Base-by-base conservation (phyloP, 2,329 filamentous ascomycete genomes). In the Aspergillus niger region DNA sequence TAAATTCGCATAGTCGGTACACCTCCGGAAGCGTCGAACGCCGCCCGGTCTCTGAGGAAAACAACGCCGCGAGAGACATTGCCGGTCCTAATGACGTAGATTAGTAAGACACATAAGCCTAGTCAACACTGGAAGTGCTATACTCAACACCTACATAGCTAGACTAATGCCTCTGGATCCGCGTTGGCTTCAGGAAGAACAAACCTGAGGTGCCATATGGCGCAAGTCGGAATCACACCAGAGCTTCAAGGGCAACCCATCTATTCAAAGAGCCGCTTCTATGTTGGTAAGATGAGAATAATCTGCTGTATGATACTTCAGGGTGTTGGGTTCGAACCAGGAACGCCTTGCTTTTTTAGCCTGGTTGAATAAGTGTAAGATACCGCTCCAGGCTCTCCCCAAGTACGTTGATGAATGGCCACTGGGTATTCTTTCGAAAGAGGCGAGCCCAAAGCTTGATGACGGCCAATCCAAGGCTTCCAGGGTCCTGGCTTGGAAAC, bases 341-440 rank as follows among this genome's bases (percentile, higher is more conserved):
- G 10, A 38, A 36, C 3, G 5, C 7, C 20, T 8, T 11, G 13
- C 24, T 24, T 36, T 26, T 20, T 62, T 58, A 67, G 15, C 51
- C 60, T 22, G 59, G 44, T 32, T 32, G 61, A 22, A 74, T 65
- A 63, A 72, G 68, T 22, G 62, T 50, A 59, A 71, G 61, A 55
- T 73, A 74, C 55, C 61, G 63, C 39, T 73, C 69, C 59, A 74
- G 58, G 32, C 72, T 74, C 24, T 71, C 63, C 8, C 72, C 72
- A 44, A 74, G 63, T 1, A 68, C 60, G 58, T 74, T 74, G 24
- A 74, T 73, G 52, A 74, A 73, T 0, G 69, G 69, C 72, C 72
- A 74, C 41, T 74, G 72, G 1, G 70, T 73, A 52, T 74, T 74
- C 3, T 66, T 68, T 10, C 67, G 64, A 55, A 74, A 74, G 4